Evolutionary conservation across 371 early-diverging fungal genomes (phyloP), one percentile per base, ranked within the genome.

Genomic region (Nematocida sp.): DNA sequence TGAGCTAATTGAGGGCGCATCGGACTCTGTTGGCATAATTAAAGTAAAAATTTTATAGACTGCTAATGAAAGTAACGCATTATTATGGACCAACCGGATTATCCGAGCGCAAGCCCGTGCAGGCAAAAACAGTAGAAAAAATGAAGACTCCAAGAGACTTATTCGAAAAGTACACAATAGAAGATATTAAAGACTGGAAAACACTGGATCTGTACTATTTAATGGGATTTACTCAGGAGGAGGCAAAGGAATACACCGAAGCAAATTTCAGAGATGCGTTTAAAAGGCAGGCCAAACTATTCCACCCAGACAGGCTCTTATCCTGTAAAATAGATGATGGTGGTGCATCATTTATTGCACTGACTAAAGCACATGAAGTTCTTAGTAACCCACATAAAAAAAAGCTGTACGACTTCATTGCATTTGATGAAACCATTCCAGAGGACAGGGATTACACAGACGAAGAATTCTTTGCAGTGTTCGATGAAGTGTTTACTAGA

Each of bases 331-430:
- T 61, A 20, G 66, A 84, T 55, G 83, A 80, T 47, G 62, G 73
- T 7, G 72, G 69, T 42, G 82, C 81, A 27, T 84, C 82, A 42
- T 84, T 86, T 82, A 46, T 84, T 39, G 66, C 78, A 20, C 70
- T 86, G 46, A 71, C 86, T 23, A 66, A 82, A 27, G 96, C 97
- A 23, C 92, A 91, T 85, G 94, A 96, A 83, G 90, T 94, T 18
- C 89, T 98, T 84, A 91, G 91, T 85, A 94, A 95, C 89, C 92
- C 92, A 27, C 90, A 89, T 72, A 92, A 92, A 87, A 92, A 95
- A 85, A 91, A 92, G 71, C 93, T 95, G 88, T 98, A 92, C 89
- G 97, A 98, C 87, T 95, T 95, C 20, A 91, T 92, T 75, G 95
- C 95, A 89, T 89, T 91, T 76, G 90, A 90, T 69, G 91, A 91